These are phyloP conservation scores for Ulmus americana DNA, from an alignment of 331 rosid species.

Conservation along the genomic window DNA sequence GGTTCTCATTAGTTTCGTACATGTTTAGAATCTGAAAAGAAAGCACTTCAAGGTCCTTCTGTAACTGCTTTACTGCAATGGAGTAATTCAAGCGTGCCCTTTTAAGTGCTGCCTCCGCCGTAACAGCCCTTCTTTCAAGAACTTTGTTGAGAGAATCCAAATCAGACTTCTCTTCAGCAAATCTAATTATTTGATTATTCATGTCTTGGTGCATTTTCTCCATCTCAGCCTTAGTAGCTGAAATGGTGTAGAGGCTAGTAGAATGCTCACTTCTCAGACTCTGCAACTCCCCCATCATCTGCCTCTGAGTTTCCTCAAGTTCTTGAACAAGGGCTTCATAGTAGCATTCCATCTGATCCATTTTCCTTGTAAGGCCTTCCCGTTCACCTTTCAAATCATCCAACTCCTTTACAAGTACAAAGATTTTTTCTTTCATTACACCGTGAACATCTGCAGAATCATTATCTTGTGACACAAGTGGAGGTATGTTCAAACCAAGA, in stretches of 20 bases:
- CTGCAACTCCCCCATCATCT: constrained; percentile 93
- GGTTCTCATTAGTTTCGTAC: constrained; percentile 89
- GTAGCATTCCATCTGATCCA: constrained; percentile 99
- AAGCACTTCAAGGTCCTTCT: constrained; percentile 89
- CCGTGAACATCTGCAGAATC: constrained; percentile 59
- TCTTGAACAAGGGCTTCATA: constrained; percentile 97
- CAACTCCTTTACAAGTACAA: constrained; percentile 76
- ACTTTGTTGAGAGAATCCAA: constrained; percentile 63
- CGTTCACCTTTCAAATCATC: constrained; percentile 79
- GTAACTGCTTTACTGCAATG: constrained; percentile 87
- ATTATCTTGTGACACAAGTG: constrained; percentile 50
- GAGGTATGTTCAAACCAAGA: constrained; percentile 49
- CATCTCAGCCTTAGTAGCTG: constrained; percentile 76
- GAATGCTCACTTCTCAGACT: constrained; percentile 85
- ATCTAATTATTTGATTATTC: constrained; percentile 57
- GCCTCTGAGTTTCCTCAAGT: constrained; percentile 95
- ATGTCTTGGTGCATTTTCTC: constrained; percentile 70
- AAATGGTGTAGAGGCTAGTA: constrained; percentile 71
- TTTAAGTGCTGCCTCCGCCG: constrained; percentile 87
- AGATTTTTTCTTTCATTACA: constrained; percentile 57
- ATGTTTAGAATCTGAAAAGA: constrained; percentile 81
- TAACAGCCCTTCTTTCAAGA: constrained; percentile 79
- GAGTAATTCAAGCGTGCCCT: constrained; percentile 97
- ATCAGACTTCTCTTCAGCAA: constrained; percentile 63
- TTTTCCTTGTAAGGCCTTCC: constrained; percentile 72